A percentile compares a stretch with the other conserved stretches of the same genome.
phyloP scores from a whole-genome alignment of 352 stramenopile genomes.

The Pythium scleroteichum region DNA sequence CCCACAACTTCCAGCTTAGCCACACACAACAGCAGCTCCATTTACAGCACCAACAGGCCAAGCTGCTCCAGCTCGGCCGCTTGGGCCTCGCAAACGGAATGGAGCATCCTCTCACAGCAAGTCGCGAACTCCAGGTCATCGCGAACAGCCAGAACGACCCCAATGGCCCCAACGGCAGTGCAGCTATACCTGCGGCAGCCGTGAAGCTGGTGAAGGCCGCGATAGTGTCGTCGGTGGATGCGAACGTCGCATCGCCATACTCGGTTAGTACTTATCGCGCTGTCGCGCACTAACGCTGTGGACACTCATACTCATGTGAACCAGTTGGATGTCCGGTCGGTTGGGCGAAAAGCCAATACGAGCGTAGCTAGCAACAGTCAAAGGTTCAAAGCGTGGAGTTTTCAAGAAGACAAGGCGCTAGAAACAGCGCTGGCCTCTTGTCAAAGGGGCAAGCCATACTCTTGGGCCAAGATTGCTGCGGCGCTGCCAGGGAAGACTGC shows the following conservation, averaged over 20 bases:
- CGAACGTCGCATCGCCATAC: no score
- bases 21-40: conserved; percentile 10
- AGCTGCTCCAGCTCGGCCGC: conserved; percentile 20
- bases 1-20: conserved; percentile 26
- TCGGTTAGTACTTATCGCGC: no score
- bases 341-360: conserved; percentile 4
- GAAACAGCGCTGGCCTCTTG: conserved; percentile 71
- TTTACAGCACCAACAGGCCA: conserved; percentile 18
- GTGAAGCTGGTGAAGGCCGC: neutral
- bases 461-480: conserved; percentile 78
- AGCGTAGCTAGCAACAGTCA: no score
- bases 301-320: conserved; percentile 10
- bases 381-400: conserved; percentile 62
- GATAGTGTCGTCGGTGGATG: no score
- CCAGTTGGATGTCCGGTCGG: conserved; percentile 24
- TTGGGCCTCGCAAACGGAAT: conserved; percentile 1
- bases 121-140: conserved; percentile 10
- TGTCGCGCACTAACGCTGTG: no score
- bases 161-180: conserved; percentile 32
- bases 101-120: conserved; percentile 12
- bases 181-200: neutral
- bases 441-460: conserved; percentile 58
- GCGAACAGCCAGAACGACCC: conserved; percentile 40
- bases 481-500: conserved; percentile 66
- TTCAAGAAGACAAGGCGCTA: conserved; percentile 83